Evolutionary conservation across 352 stramenopile species (phyloP), one percentile per base, ranked within the genome.

Genomic region (Phytophthora cryptogea): DNA sequence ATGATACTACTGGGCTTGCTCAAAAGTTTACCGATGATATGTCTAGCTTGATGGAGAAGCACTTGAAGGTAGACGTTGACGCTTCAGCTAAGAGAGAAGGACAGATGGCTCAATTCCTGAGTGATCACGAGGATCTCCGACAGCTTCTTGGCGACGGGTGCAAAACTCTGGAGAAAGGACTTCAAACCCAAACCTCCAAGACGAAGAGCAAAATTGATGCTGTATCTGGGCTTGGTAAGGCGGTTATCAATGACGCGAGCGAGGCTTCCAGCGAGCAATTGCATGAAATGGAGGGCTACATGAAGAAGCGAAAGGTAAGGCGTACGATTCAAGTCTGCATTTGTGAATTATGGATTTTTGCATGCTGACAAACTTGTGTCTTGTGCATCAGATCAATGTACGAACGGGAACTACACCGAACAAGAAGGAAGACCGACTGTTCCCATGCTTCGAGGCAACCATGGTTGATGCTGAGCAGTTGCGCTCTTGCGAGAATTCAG

Each of bases 251-350:
- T 13, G 61, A 82, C 23, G 63, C 67, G 11, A 58, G 50, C 8
- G 52, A 63, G 26, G 55, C 70, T 8, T 76, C 70, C 11, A 67
- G 45, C 8, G 55, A 70, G 16, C 70, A 77, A 36, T 53, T 76
- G 14, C 27, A 83, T 23, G 64, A 70, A 10, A 66, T 83, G 26
- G 67, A 73, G 46, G 45, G 62, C 10, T 87, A 70, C 57, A 63
- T 84, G 53, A 83, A 83, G 63, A 83, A 84, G 42, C 49, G 72
- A 65, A 74, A 73, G 72, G 77, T 86, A 64, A 43, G 27, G 16
- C 30, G 11, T n/a, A 8, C n/a, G 40, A 7, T 48, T 56, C 6
- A 17, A n/a, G 42, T 5, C 28, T 59, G 35, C 5, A 28, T 41
- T n/a, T 8, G 42, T 4, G n/a, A 14, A 55, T 20, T 14, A 43